These are phyloP conservation scores for Nakazawaea wickerhamii DNA, from an alignment of 805 yeast species.

Conservation along the genomic window DNA sequence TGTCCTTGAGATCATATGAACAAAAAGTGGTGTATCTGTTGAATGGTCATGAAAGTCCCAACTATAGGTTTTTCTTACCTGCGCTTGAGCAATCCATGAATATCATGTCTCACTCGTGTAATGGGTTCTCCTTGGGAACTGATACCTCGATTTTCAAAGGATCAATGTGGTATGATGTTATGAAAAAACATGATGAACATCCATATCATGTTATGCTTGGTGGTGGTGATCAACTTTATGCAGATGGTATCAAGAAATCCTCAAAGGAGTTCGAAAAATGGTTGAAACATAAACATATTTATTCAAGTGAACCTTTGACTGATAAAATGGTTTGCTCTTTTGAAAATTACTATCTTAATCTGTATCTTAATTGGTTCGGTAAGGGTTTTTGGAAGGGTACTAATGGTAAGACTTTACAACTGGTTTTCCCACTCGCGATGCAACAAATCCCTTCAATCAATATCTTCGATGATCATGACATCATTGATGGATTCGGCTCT, in stretches of 20 bases:
- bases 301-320: slow-evolving; percentile 35
- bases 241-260: slow-evolving; percentile 68
- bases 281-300: slow-evolving; percentile 49
- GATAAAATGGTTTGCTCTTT: slow-evolving; percentile 49
- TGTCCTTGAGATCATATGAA: slow-evolving; percentile 44
- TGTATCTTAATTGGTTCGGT: slow-evolving; percentile 87
- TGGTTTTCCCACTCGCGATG: slow-evolving; percentile 66
- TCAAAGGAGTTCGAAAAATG: slow-evolving; percentile 55
- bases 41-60: slow-evolving; percentile 32
- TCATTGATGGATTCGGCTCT: slow-evolving; percentile 94
- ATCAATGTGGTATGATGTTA: slow-evolving; percentile 82
- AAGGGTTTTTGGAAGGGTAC: slow-evolving; percentile 78
- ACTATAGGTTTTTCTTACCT: slow-evolving; percentile 69
- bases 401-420: slow-evolving; percentile 59
- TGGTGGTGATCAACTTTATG: slow-evolving; percentile 94
- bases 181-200: slow-evolving; percentile 53
- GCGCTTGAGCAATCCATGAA: slow-evolving; percentile 64
- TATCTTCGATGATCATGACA: slow-evolving; percentile 92
- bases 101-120: slow-evolving; percentile 79
- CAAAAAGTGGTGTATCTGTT: slow-evolving; percentile 61
- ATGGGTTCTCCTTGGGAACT: slow-evolving; percentile 78
- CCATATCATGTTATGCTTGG: slow-evolving; percentile 93
- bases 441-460: slow-evolving; percentile 83
- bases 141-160: slow-evolving; percentile 65
- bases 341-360: slow-evolving; percentile 60